A percentile compares a stretch with the other conserved stretches of the same genome.
Evolutionary conservation across 164 flowering plant species (phyloP).

Genomic region (Nelumbo lutea): DNA sequence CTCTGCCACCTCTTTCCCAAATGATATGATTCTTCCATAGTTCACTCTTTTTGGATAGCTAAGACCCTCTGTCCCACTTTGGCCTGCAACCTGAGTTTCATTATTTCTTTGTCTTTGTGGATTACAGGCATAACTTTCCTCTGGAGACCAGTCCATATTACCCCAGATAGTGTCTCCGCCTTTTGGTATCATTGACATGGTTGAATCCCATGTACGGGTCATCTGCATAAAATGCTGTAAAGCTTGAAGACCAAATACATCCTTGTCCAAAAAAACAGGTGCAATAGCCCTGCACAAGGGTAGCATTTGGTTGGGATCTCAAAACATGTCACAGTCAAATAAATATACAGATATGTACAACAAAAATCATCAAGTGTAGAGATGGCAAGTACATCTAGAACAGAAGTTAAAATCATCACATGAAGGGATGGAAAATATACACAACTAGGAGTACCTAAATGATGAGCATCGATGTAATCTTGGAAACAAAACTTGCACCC

Average conservation of each 20-base stretch:
- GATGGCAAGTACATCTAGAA: not conserved
- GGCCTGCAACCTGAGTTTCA: slow-evolving; percentile 24
- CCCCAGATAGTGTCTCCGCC: slow-evolving; percentile 99
- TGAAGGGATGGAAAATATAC: too few relatives aligned
- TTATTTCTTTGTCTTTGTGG: slow-evolving; percentile 37
- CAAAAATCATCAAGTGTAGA: not conserved
- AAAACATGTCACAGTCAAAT: not conserved
- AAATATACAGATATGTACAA: too few relatives aligned
- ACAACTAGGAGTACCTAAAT: too few relatives aligned
- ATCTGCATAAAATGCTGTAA: slow-evolving; percentile 81
- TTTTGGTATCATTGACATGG: slow-evolving; percentile 96
- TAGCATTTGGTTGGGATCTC: not conserved
- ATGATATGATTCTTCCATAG: slow-evolving; percentile 85
- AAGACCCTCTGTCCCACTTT: slow-evolving; percentile 13
- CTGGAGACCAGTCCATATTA: slow-evolving; percentile 91
- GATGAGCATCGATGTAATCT: too few relatives aligned
- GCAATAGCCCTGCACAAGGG: slow-evolving; percentile 71
- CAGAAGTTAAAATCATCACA: not conserved
- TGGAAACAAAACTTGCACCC: too few relatives aligned
- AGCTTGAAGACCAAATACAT: slow-evolving; percentile 69
- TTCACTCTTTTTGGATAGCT: slow-evolving; percentile 25
- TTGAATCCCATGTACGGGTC: slow-evolving; percentile 97
- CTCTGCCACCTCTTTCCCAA: slow-evolving; percentile 74
- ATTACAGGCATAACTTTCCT: slow-evolving; percentile 47
- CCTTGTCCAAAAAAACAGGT: slow-evolving; percentile 73